Evolutionary conservation across 2,329 filamentous ascomycete species (phyloP).

Genomic region (Neurospora sp.): DNA sequence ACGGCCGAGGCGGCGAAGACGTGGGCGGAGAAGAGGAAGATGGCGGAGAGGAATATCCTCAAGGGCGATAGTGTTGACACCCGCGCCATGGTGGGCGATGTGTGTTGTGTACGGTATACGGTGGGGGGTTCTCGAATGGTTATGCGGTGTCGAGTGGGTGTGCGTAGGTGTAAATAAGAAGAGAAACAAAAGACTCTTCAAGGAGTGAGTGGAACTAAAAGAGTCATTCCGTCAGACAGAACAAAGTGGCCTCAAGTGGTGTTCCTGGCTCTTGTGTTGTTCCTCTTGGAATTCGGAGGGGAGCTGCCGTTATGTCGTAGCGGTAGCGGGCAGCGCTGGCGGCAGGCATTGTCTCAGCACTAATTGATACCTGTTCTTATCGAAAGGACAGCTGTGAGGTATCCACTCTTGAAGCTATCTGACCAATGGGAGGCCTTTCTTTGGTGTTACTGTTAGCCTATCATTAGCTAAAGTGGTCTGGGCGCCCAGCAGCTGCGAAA

Average conservation of each 20-base stretch:
- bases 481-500: neutral
- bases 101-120: neutral
- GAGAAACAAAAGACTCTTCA: neutral
- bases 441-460: no score
- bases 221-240: neutral
- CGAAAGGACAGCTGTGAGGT: neutral
- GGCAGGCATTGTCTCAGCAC: neutral
- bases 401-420: neutral
- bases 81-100: constrained; percentile 27
- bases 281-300: neutral
- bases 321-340: neutral
- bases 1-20: constrained; percentile 58
- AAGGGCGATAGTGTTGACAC: constrained; percentile 23
- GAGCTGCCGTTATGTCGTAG: neutral
- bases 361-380: neutral
- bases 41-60: constrained; percentile 26
- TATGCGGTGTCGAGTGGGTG: neutral
- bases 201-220: neutral
- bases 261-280: neutral
- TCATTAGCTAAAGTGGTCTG: neutral
- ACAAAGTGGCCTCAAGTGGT: neutral
- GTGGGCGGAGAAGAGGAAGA: constrained; percentile 35
- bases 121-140: neutral
- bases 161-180: neutral
- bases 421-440: neutral